A percentile compares a stretch with the other conserved stretches of the same genome.
Conservation (phyloP, 257 asterid genomes). For the Solanum chilense region DNA sequence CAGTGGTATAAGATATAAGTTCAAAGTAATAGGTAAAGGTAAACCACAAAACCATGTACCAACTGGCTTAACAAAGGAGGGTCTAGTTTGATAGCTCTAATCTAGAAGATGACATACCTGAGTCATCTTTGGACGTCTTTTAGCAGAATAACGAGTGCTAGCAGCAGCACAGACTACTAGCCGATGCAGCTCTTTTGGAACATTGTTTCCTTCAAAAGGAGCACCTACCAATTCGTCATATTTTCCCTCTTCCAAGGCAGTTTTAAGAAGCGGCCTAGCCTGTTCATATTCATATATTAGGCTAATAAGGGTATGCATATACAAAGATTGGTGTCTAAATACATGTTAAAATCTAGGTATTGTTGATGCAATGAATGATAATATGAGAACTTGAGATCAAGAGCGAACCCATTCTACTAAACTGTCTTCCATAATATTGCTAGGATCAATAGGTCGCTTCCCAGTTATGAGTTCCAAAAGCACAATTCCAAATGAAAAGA, state of each 20-base stretch:
- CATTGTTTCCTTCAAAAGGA: slow-evolving; percentile 41
- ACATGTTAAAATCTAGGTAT: background rate
- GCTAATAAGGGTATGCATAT: background rate
- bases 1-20: background rate
- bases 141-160: slow-evolving; percentile 76
- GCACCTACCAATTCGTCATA: slow-evolving; percentile 52
- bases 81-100: background rate
- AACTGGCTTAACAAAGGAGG: background rate
- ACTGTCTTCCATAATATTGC: slow-evolving; percentile 69
- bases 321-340: background rate
- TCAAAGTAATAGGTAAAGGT: background rate
- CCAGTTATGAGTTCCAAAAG: slow-evolving; percentile 86
- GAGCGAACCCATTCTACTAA: slow-evolving; percentile 82
- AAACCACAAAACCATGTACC: background rate
- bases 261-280: slow-evolving; percentile 66
- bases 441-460: slow-evolving; percentile 61
- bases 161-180: slow-evolving; percentile 71
- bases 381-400: background rate
- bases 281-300: slow-evolving; percentile 4
- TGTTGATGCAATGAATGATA: background rate
- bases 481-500: slow-evolving; percentile 90
- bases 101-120: slow-evolving; percentile 29
- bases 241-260: slow-evolving; percentile 60
- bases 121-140: slow-evolving; percentile 91
- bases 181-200: slow-evolving; percentile 38